A percentile compares a stretch with the other conserved stretches of the same genome.
These are phyloP conservation scores for Alternaria gaisen DNA, from an alignment of 2,329 filamentous ascomycete species.

Conservation along the genomic window DNA sequence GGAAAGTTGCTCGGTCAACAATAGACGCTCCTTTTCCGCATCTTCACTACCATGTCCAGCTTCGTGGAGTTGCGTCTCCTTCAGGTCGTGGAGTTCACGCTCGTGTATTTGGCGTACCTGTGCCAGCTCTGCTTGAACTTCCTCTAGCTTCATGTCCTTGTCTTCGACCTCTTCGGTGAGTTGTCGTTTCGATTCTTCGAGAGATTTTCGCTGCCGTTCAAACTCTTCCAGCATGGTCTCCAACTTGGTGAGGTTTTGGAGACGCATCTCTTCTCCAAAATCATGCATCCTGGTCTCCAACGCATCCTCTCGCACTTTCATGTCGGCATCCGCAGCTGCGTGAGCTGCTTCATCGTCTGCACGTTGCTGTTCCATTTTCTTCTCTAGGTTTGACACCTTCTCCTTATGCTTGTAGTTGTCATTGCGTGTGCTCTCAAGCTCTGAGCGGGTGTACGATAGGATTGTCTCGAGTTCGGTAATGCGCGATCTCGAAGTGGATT, in stretches of 20 bases:
- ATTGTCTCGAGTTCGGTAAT: constrained; percentile 49
- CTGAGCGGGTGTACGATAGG: constrained; percentile 43
- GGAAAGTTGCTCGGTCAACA: constrained; percentile 32
- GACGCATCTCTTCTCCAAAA: constrained; percentile 39
- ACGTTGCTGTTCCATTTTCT: constrained; percentile 24
- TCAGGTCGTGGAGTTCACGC: constrained; percentile 17
- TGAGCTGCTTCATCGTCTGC: constrained; percentile 18
- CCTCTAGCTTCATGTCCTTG: constrained; percentile 8
- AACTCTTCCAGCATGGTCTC: constrained; percentile 36
- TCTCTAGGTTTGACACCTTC: constrained; percentile 25
- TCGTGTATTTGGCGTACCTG: constrained; percentile 5
- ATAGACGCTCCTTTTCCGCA: constrained; percentile 15
- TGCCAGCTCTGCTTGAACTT: constrained; percentile 10
- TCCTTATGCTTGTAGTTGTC: constrained; percentile 46
- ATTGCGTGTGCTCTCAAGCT: constrained; percentile 40
- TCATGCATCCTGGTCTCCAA: constrained; percentile 35
- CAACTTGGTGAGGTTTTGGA: constrained; percentile 35
- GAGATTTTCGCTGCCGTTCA: constrained; percentile 12
- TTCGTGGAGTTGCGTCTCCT: constrained; percentile 6
- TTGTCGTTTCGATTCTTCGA: constrained; percentile 12
- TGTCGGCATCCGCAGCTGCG: constrained; percentile 15
- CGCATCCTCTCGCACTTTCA: constrained; percentile 34
- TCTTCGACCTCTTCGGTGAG: constrained; percentile 11
- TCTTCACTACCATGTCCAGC: constrained; percentile 5
- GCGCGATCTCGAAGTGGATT: constrained; percentile 38